These are phyloP conservation scores for Umbelopsis vinacea DNA, from an alignment of 192 early-diverging fungal genomes.

Conservation along the genomic window DNA sequence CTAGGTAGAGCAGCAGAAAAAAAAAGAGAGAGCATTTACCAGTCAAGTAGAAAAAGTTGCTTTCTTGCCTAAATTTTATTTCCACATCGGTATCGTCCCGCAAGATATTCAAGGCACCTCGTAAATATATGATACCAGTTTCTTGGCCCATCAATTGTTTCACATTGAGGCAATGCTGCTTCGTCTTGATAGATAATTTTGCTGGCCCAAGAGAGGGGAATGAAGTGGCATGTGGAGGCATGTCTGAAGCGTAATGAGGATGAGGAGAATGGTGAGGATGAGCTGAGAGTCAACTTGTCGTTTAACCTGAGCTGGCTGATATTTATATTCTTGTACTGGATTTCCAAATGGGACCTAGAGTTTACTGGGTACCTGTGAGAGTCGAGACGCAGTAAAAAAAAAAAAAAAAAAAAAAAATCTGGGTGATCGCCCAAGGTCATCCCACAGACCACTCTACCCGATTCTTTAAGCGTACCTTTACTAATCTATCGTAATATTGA, in stretches of 20 bases:
- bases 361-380: background rate
- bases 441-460: conserved; percentile 17
- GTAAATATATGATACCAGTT: conserved; percentile 38
- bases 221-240: conserved; percentile 12
- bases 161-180: conserved; percentile 43
- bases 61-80: conserved; percentile 82
- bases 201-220: conserved; percentile 8
- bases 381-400: background rate
- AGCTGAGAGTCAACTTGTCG: conserved; percentile 8
- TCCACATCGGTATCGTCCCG: conserved; percentile 61
- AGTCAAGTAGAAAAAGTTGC: conserved; percentile 88
- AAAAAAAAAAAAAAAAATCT: no score
- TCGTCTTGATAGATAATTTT: conserved; percentile 27
- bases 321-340: background rate
- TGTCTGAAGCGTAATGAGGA: conserved; percentile 3
- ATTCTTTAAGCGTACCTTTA: background rate
- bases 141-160: conserved; percentile 25
- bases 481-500: no score
- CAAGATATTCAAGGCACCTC: conserved; percentile 60
- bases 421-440: conserved; percentile 10
- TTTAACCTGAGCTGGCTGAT: background rate
- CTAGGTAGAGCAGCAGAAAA: background rate
- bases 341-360: background rate
- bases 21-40: conserved; percentile 38
- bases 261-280: conserved; percentile 7